These are phyloP conservation scores for Tetrapisispora iriomotensis DNA, from an alignment of 805 yeast species.

Conservation along the genomic window DNA sequence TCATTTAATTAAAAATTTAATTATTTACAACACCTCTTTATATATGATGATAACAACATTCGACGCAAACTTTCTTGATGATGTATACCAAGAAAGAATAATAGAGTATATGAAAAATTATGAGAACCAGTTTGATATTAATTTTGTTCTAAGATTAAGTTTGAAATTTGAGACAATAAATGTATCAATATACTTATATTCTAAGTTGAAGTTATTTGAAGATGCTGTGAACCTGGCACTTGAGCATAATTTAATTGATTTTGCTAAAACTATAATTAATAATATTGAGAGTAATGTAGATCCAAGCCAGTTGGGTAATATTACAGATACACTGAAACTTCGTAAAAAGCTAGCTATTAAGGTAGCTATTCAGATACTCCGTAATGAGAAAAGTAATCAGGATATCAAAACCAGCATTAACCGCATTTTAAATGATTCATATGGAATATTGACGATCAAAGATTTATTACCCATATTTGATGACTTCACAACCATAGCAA, in stretches of 20 bases:
- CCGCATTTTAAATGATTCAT: slow-evolving; percentile 34
- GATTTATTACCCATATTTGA: slow-evolving; percentile 82
- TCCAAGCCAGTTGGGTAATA: slow-evolving; percentile 11
- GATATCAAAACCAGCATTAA: slow-evolving; percentile 28
- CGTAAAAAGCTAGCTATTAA: slow-evolving; percentile 68
- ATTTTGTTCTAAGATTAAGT: slow-evolving; percentile 67
- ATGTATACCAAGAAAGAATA: slow-evolving; percentile 34
- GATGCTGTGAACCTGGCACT: slow-evolving; percentile 75
- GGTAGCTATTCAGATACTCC: slow-evolving; percentile 35
- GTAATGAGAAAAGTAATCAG: slow-evolving; percentile 9
- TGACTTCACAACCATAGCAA: slow-evolving; percentile 69
- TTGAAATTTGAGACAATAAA: slow-evolving; percentile 46
- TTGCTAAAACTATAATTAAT: slow-evolving; percentile 19
- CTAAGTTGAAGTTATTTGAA: slow-evolving; percentile 58
- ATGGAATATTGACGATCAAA: slow-evolving; percentile 53
- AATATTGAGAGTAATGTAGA: slow-evolving; percentile 29
- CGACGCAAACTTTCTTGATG: slow-evolving; percentile 18
- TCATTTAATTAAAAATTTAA: slow-evolving; percentile 33
- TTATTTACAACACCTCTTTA: slow-evolving; percentile 61
- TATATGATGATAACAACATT: slow-evolving; percentile 49
- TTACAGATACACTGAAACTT: slow-evolving; percentile 22
- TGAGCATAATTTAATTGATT: slow-evolving; percentile 35
- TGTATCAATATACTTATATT: slow-evolving; percentile 65
- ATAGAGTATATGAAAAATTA: slow-evolving; percentile 41
- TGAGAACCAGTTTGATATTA: slow-evolving; percentile 41